phyloP scores from a whole-genome alignment of 1,284 basidiomycete species.

The Marasmius tenuissimus region DNA sequence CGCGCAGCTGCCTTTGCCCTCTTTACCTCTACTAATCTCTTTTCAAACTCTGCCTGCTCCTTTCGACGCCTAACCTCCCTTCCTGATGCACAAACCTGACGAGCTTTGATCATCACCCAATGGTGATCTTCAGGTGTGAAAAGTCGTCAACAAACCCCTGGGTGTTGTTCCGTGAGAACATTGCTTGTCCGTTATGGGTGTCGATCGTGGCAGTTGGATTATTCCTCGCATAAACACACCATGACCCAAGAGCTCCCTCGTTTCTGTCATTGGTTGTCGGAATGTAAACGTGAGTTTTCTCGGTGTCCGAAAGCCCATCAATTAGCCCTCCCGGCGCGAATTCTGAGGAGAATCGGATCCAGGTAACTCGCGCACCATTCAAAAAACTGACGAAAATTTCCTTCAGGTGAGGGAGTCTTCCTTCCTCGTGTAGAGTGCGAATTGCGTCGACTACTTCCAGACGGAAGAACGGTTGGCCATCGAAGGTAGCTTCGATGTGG shows the following conservation, averaged over 20 bases:
- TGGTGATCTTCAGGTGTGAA: constrained; percentile 19
- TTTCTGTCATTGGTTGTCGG: constrained; percentile 34
- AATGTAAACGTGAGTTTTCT: constrained; percentile 26
- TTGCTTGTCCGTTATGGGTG: constrained; percentile 24
- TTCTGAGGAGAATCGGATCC: constrained; percentile 31
- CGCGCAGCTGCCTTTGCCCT: constrained; percentile 4
- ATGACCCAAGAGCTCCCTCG: constrained; percentile 30
- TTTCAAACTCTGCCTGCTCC: constrained; percentile 7
- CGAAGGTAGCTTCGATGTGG: constrained; percentile 2
- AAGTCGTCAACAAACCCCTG: constrained; percentile 21
- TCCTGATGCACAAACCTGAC: constrained; percentile 10
- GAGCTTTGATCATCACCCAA: constrained; percentile 14
- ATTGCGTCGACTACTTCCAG: constrained; percentile 14
- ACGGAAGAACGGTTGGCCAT: constrained; percentile 4
- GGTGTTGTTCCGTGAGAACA: constrained; percentile 23
- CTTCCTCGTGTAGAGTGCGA: constrained; percentile 2
- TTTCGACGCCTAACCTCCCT: constrained; percentile 7
- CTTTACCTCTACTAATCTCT: constrained; percentile 1
- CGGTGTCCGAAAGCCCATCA: constrained; percentile 24
- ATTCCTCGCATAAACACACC: constrained; percentile 13
- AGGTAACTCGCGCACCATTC: constrained; percentile 26
- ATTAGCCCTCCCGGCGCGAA: constrained; percentile 32
- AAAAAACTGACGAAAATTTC: constrained; percentile 24
- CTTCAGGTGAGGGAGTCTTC: constrained; percentile 22
- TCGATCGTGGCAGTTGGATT: constrained; percentile 21